Evolutionary conservation across 2,329 filamentous ascomycete species (phyloP).

Genomic region (Pseudogymnoascus sp.): DNA sequence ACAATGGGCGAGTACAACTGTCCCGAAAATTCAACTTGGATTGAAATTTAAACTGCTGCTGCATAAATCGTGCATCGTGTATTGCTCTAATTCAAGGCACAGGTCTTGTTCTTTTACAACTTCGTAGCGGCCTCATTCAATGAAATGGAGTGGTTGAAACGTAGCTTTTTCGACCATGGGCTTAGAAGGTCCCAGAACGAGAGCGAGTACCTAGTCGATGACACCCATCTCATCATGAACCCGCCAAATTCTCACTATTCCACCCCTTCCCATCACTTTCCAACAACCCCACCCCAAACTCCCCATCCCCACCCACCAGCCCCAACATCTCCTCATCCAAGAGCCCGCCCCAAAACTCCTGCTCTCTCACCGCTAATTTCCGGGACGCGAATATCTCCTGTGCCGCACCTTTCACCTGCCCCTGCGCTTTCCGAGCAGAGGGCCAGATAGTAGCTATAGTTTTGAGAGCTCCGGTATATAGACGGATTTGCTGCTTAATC

Average conservation of each 20-base stretch:
- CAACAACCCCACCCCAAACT: conserved; percentile 24
- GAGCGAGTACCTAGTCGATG: not conserved
- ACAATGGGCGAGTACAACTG: not conserved
- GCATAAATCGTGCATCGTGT: no score
- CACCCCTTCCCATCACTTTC: not conserved
- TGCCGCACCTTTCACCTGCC: conserved; percentile 70
- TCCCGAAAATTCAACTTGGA: no score
- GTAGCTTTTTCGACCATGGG: not conserved
- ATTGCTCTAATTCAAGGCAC: no score
- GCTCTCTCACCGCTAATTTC: conserved; percentile 22
- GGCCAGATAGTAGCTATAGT: conserved; percentile 24
- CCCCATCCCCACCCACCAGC: conserved; percentile 25
- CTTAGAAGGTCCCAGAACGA: not conserved
- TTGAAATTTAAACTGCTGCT: no score
- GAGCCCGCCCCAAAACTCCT: conserved; percentile 23
- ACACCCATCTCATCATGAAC: not conserved
- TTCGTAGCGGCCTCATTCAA: no score
- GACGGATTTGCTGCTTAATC: conserved; percentile 64
- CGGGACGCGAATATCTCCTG: conserved; percentile 51
- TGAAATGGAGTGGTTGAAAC: no score
- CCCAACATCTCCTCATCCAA: conserved; percentile 25
- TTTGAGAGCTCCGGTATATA: conserved; percentile 47
- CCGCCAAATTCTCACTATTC: not conserved
- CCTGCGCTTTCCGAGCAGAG: conserved; percentile 51
- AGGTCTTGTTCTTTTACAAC: no score